Conservation (phyloP, 192 early-diverging fungal genomes). For the Rhizophagus prolifer region DNA sequence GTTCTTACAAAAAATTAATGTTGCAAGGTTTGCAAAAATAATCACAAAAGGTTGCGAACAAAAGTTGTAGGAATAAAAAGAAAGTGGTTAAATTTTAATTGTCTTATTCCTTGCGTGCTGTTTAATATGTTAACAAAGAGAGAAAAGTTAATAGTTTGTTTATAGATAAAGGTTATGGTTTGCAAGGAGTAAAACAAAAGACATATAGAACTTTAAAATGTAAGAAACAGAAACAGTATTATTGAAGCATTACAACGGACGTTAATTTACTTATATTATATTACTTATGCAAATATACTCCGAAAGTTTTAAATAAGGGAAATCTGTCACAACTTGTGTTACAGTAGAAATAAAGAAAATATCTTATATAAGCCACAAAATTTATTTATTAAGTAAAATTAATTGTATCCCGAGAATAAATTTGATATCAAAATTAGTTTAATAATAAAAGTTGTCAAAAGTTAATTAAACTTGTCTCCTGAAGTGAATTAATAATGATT, state of each 20-base stretch:
- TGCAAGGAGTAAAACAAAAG: slow-evolving; percentile 20
- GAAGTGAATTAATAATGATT: too few relatives aligned
- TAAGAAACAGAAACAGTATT: neutral
- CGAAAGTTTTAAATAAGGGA: too few relatives aligned
- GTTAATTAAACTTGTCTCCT: too few relatives aligned
- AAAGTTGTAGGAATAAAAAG: neutral
- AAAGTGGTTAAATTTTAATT: neutral
- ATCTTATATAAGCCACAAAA: too few relatives aligned
- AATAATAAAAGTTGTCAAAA: too few relatives aligned
- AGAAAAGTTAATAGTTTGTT: neutral
- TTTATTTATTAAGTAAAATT: too few relatives aligned
- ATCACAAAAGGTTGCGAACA: neutral
- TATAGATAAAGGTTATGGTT: neutral
- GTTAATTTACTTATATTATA: too few relatives aligned
- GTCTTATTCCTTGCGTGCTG: slow-evolving; percentile 7
- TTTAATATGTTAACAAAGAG: neutral
- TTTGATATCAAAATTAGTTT: too few relatives aligned
- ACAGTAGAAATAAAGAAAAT: too few relatives aligned
- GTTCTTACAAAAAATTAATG: neutral
- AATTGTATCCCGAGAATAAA: too few relatives aligned
- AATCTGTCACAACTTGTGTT: too few relatives aligned
- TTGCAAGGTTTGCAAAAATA: neutral
- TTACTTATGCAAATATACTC: too few relatives aligned
- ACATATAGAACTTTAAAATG: slow-evolving; percentile 6
- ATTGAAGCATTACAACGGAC: neutral